These are phyloP conservation scores for Phanerochaete carnosa DNA, from an alignment of 768 basidiomycete genomes.

Conservation along the genomic window DNA sequence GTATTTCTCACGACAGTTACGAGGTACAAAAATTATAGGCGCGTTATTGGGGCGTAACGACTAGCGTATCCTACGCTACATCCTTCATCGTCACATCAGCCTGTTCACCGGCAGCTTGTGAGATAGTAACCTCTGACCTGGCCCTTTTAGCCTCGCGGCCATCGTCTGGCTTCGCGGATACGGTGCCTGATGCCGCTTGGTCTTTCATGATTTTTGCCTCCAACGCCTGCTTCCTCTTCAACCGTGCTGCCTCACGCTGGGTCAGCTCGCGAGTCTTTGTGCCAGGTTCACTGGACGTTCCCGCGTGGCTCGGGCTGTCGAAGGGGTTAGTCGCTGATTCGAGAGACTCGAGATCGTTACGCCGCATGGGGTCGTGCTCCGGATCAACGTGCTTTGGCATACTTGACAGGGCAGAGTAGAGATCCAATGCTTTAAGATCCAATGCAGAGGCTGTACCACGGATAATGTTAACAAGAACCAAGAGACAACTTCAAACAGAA, in stretches of 20 bases:
- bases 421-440: slow-evolving; percentile 51
- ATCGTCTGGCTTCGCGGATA: slow-evolving; percentile 15
- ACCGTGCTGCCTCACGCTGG: slow-evolving; percentile 44
- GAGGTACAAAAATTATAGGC: not conserved
- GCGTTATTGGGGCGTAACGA: not conserved
- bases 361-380: slow-evolving; percentile 39
- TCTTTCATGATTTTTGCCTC: slow-evolving; percentile 25
- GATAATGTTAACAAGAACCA: not conserved
- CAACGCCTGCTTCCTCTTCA: slow-evolving; percentile 50
- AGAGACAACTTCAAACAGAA: not conserved
- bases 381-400: slow-evolving; percentile 58
- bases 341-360: slow-evolving; percentile 17
- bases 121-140: slow-evolving; percentile 8
- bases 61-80: not conserved
- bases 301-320: slow-evolving; percentile 6
- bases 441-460: slow-evolving; percentile 38
- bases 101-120: not conserved
- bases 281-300: slow-evolving; percentile 6
- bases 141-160: slow-evolving; percentile 36
- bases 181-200: slow-evolving; percentile 6
- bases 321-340: slow-evolving; percentile 3
- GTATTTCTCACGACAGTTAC: not conserved
- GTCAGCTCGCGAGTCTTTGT: slow-evolving; percentile 31
- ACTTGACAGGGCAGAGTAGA: slow-evolving; percentile 54
- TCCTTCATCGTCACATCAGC: not conserved